Evolutionary conservation across 495 filamentous ascomycete species (phyloP), one percentile per base, ranked within the genome.

Genomic region (Penicillium argentinense): DNA sequence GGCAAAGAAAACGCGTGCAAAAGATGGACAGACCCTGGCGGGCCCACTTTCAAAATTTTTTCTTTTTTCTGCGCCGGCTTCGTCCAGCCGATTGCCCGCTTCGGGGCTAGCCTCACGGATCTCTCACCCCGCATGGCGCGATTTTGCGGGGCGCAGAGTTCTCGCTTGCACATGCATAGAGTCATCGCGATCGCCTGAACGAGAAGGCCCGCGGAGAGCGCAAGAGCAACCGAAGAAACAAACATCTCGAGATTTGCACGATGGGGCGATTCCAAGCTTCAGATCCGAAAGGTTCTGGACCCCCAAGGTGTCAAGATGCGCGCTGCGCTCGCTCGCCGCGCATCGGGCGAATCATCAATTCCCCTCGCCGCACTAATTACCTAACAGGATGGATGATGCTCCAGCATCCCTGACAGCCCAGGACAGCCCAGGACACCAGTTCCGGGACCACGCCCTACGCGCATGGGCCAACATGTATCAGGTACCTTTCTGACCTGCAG

Each of bases 361-460:
- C 22, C 17, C 40, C 38, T 47, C 42, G 27, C 30, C 46, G 39
- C 61, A 62, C 59, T 49, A 53, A 72, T 72, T 69, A 72, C 66
- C 59, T 72, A 72, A 72, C 54, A 57, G 50, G 42, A 47, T 56
- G 30, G n/a, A n/a, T n/a, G 11, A 12, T 21, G 3, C 33, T 49
- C 38, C 22, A 21, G 13, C 22, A 13, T 19, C 27, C 40, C 14
- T 39, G 39, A 38, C 49, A n/a, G n/a, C n/a, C n/a, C n/a, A n/a
- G n/a, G n/a, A n/a, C n/a, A n/a, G n/a, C n/a, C n/a, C n/a, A n/a
- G n/a, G n/a, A n/a, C n/a, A n/a, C n/a, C n/a, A n/a, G n/a, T n/a
- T n/a, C n/a, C n/a, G n/a, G n/a, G n/a, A 34, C 32, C 41, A 24
- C 33, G 21, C 21, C 17, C 8, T 36, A 18, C 11, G 44, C 44